Conservation (phyloP, 1,139 yeast species). For the Sugiyamaella xylanicola region DNA sequence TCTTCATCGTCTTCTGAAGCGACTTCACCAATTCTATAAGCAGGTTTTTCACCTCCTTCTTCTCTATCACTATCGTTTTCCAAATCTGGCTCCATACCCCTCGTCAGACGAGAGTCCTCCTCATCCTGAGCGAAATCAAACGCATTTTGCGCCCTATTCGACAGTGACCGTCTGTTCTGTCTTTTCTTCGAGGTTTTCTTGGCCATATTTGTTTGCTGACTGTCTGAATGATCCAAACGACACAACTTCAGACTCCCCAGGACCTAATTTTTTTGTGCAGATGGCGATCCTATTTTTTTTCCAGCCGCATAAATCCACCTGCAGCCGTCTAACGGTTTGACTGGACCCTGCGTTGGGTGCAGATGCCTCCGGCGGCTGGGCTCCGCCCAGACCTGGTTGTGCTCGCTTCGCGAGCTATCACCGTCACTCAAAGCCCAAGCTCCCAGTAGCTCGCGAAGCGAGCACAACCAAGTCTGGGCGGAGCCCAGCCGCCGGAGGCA, state of each 20-base stretch:
- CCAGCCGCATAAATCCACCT: not conserved
- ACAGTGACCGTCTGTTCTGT: conserved; percentile 19
- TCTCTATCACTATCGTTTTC: conserved; percentile 42
- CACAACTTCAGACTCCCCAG: not conserved
- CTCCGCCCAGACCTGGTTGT: not conserved
- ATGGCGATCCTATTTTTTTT: not conserved
- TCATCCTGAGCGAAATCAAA: conserved; percentile 49
- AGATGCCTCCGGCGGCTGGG: conserved; percentile 2
- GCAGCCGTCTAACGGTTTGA: conserved; percentile 13
- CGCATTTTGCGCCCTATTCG: conserved; percentile 47
- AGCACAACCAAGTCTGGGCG: not conserved
- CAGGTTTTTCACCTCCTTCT: conserved; percentile 32
- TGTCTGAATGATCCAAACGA: not conserved
- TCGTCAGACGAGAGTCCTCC: conserved; percentile 26
- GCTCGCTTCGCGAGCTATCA: not conserved
- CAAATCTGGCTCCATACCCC: conserved; percentile 40
- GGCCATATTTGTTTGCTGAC: conserved; percentile 9
- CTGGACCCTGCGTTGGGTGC: conserved; percentile 6
- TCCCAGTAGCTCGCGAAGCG: not conserved
- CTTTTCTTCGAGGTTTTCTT: conserved; percentile 21
- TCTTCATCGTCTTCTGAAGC: conserved; percentile 47
- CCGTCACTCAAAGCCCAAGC: not conserved
- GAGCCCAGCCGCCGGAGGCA: not conserved
- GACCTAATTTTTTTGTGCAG: conserved; percentile 10
- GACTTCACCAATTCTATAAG: conserved; percentile 34